phyloP scores from a whole-genome alignment of 495 filamentous ascomycete genomes.

The Aspergillus conjunctus region DNA sequence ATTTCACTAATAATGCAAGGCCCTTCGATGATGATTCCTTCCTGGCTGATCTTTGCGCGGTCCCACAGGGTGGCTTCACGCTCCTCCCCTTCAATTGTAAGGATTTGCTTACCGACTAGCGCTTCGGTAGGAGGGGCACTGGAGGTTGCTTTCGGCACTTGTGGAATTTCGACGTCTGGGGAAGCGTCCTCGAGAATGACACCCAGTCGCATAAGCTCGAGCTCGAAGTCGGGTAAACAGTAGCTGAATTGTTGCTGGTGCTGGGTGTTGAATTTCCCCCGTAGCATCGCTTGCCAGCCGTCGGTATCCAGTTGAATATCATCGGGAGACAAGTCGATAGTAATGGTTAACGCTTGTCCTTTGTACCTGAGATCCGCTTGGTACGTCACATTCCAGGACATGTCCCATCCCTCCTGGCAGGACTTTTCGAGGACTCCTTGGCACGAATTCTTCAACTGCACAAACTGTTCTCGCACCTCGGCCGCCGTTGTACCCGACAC shows the following conservation, averaged over 20 bases:
- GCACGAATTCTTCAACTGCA: conserved; percentile 24
- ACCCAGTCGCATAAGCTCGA: conserved; percentile 51
- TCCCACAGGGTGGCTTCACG: conserved; percentile 47
- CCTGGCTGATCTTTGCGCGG: conserved; percentile 41
- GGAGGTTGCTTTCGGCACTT: conserved; percentile 30
- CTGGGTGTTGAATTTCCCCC: conserved; percentile 40
- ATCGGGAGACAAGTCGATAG: conserved; percentile 36
- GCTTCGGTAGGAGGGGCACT: conserved; percentile 35
- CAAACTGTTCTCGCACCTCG: conserved; percentile 32
- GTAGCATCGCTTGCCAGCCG: conserved; percentile 30
- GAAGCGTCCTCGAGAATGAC: conserved; percentile 47
- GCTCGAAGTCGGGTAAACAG: conserved; percentile 42
- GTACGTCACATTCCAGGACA: conserved; percentile 35
- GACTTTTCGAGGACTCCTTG: conserved; percentile 22
- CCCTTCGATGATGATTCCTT: conserved; percentile 40
- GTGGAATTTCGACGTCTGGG: conserved; percentile 39
- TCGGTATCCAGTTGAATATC: conserved; percentile 31
- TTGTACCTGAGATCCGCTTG: conserved; percentile 52
- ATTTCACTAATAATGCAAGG: conserved; percentile 54
- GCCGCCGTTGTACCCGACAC: conserved; percentile 32
- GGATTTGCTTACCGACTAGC: conserved; percentile 32
- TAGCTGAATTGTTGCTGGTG: conserved; percentile 54
- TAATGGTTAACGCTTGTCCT: conserved; percentile 51
- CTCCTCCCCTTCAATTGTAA: conserved; percentile 44
- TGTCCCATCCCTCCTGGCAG: conserved; percentile 23